These are phyloP conservation scores for Fusarium fujikuroi DNA, from an alignment of 2,329 filamentous ascomycete genomes.

Conservation along the genomic window DNA sequence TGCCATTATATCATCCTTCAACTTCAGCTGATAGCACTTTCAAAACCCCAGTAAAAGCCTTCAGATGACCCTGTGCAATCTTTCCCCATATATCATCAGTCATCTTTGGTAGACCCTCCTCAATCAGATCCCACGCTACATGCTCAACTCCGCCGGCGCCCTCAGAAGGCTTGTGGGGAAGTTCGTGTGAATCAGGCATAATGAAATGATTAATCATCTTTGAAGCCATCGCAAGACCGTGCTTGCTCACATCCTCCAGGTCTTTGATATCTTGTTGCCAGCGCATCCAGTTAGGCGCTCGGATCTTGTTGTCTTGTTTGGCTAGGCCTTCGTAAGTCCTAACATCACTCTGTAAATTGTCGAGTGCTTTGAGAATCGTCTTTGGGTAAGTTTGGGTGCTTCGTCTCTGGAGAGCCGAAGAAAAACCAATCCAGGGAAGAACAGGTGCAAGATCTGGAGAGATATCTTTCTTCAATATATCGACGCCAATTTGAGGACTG, in stretches of 20 bases:
- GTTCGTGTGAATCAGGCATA: conserved; percentile 37
- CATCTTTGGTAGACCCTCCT: conserved; percentile 35
- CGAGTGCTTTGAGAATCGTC: conserved; percentile 24
- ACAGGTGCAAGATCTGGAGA: conserved; percentile 13
- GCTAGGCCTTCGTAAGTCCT: conserved; percentile 42
- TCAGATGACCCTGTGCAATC: conserved; percentile 44
- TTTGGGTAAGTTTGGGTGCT: conserved; percentile 2
- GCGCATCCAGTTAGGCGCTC: conserved; percentile 44
- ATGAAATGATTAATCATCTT: conserved; percentile 43
- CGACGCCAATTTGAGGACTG: conserved; percentile 10
- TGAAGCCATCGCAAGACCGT: conserved; percentile 39
- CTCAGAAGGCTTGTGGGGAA: conserved; percentile 6
- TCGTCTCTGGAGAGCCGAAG: not conserved
- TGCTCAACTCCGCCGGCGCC: conserved; percentile 45
- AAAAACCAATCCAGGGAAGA: conserved; percentile 33
- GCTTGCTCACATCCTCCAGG: conserved; percentile 45
- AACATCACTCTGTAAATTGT: conserved; percentile 33
- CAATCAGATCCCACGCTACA: conserved; percentile 50
- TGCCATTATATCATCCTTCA: conserved; percentile 1
- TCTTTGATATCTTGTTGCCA: conserved; percentile 50
- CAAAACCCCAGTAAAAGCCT: conserved; percentile 39
- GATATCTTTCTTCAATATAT: conserved; percentile 7
- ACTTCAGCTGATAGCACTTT: conserved; percentile 34
- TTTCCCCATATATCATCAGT: conserved; percentile 49
- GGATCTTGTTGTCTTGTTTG: conserved; percentile 27